Evolutionary conservation across 345 rosid genomes (phyloP).

Genomic region (Sonneratia caseolaris): DNA sequence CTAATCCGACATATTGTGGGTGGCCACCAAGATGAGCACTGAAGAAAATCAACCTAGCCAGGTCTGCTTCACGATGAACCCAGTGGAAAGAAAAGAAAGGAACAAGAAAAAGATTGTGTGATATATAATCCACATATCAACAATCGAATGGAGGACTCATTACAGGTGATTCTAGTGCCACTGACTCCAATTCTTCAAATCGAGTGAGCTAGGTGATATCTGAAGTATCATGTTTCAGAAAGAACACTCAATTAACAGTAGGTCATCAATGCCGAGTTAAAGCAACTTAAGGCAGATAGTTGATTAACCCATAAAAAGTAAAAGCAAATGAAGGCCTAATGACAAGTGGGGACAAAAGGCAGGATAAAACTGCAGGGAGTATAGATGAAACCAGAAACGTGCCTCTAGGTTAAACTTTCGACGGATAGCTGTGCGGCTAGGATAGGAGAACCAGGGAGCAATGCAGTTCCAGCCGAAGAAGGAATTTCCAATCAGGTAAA

Average conservation of each 20-base stretch:
- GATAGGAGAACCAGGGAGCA: slow-evolving; percentile 83
- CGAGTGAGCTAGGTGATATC: neutral
- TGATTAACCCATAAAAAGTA: neutral
- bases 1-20: neutral
- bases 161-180: neutral
- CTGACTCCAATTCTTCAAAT: too few relatives aligned
- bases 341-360: neutral
- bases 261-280: neutral
- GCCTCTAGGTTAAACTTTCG: slow-evolving; percentile 87
- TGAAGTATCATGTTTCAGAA: neutral
- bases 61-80: neutral
- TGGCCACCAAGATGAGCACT: neutral
- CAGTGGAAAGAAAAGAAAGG: neutral
- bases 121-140: too few relatives aligned
- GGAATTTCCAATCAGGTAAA: slow-evolving; percentile 58
- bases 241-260: neutral
- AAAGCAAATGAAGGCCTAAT: neutral
- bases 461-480: slow-evolving; percentile 65
- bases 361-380: neutral
- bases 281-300: neutral
- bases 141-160: neutral
- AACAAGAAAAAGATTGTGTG: too few relatives aligned
- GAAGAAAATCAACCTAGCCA: neutral
- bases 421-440: slow-evolving; percentile 68
- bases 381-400: slow-evolving; percentile 11